Conservation (phyloP, 768 basidiomycete species). For the Stropharia rugosoannulata region DNA sequence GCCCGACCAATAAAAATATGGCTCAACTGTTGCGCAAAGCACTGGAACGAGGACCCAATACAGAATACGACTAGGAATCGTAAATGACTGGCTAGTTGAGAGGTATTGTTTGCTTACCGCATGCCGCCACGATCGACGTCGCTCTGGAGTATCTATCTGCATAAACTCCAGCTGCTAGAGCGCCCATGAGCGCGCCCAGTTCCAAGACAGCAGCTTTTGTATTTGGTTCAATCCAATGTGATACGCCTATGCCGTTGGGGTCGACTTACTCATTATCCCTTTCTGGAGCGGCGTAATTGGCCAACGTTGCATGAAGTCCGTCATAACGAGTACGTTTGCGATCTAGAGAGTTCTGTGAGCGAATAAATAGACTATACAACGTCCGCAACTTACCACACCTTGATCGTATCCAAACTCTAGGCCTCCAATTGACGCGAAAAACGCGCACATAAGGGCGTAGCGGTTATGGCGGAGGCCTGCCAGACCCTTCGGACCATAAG, state of each 20-base stretch:
- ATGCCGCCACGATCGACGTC: constrained; percentile 65
- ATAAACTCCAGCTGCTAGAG: constrained; percentile 62
- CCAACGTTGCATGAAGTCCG: constrained; percentile 67
- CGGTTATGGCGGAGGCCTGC: constrained; percentile 62
- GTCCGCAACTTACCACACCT: constrained; percentile 50
- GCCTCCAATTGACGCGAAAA: constrained; percentile 77
- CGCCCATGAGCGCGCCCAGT: constrained; percentile 77
- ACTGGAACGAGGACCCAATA: constrained; percentile 71
- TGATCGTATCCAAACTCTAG: constrained; percentile 84
- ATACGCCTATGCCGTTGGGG: neutral
- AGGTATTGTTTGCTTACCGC: constrained; percentile 43
- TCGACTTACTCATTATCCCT: constrained; percentile 69
- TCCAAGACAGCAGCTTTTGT: constrained; percentile 71
- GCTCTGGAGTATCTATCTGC: constrained; percentile 70
- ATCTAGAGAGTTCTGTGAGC: constrained; percentile 37
- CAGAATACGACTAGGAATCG: constrained; percentile 59
- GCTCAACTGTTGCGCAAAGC: constrained; percentile 50
- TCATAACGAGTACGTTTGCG: constrained; percentile 84
- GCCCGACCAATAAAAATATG: constrained; percentile 71
- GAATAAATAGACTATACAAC: neutral
- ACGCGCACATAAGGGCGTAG: constrained; percentile 64
- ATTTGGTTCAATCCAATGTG: neutral
- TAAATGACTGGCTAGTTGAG: neutral
- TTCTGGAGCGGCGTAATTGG: constrained; percentile 71
- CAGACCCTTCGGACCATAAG: constrained; percentile 72